These are phyloP conservation scores for Cyclotella baltica DNA, from an alignment of 108 stramenopile species.

Conservation along the genomic window DNA sequence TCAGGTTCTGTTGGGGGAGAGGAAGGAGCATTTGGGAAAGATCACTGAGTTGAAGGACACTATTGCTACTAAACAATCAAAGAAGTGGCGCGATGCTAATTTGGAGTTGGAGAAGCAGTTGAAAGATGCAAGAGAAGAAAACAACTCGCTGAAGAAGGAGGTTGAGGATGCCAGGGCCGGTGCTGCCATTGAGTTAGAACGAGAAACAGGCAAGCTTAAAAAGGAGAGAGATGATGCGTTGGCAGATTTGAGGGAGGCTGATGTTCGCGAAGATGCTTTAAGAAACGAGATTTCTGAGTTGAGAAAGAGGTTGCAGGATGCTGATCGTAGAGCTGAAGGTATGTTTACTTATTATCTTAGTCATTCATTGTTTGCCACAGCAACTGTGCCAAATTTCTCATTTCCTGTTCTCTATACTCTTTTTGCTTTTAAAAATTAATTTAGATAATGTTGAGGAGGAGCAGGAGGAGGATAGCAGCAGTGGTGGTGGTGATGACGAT, in stretches of 20 bases:
- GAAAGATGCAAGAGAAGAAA: slow-evolving; percentile 67
- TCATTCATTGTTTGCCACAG: too few species aligned
- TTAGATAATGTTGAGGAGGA: too few species aligned
- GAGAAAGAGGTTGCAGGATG: slow-evolving; percentile 88
- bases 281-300: slow-evolving; percentile 82
- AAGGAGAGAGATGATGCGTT: slow-evolving; percentile 76
- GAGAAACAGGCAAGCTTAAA: slow-evolving; percentile 62
- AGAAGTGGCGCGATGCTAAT: slow-evolving; percentile 63
- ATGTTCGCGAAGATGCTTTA: slow-evolving; percentile 82
- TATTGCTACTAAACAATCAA: slow-evolving; percentile 62
- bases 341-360: slow-evolving; percentile 12
- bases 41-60: slow-evolving; percentile 58
- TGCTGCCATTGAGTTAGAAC: slow-evolving; percentile 63
- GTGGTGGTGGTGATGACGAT: too few species aligned
- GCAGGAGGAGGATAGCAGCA: too few species aligned
- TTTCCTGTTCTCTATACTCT: slow-evolving; percentile 2
- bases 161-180: slow-evolving; percentile 60
- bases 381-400: too few species aligned
- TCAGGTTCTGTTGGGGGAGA: slow-evolving; percentile 50
- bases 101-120: slow-evolving; percentile 72
- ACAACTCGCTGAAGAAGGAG: slow-evolving; percentile 63
- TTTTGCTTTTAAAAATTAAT: too few species aligned
- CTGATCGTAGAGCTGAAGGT: slow-evolving; percentile 83
- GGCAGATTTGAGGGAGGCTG: slow-evolving; percentile 75
- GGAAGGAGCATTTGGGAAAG: slow-evolving; percentile 51